Evolutionary conservation across 495 filamentous ascomycete genomes (phyloP), one percentile per base, ranked within the genome.

Genomic region (Antarctomyces pellizariae): DNA sequence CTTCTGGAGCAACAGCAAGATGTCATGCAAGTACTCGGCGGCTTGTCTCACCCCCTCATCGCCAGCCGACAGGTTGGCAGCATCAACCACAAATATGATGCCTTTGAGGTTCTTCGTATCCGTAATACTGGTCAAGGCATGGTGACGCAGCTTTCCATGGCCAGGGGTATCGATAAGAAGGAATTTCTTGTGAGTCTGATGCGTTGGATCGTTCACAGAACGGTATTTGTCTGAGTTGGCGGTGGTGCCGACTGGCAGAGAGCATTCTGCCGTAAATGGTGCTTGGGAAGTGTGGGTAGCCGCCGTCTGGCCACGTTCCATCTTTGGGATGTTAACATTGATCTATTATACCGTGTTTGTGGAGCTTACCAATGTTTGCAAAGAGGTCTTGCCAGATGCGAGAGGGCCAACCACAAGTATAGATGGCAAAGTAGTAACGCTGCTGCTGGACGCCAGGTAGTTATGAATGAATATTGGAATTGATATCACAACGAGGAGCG

Each of bases 11-110:
- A 70, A 34, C 3, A 93, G 54, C 7, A 97, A 59, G 2, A 83
- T 49, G 30, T 92, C 80, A 48, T 95, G 75, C 2, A 97, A 62
- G 39, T 86, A 95, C 29, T 70, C 67, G 1, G 74, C 72, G 3
- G 68, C 56, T 32, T 70, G 66, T 16, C 64, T 54, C 20, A 61
- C 53, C 6, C 36, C 43, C 15, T 71, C 64, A 17, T 57, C 47
- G 19, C 36, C 37, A 13, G 43, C 35, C 18, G 65, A 58, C 3
- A 90, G 47, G 5, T 66, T 60, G 0, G 82, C 75, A 7, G 86
- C 72, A 48, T 97, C 86, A 13, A 91, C 64, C 31, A 92, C 51
- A 49, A 80, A 95, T 17, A 95, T 52, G 21, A 97, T 52, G n/a
- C 75, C 80, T 20, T 67, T 65, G 13, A 83, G 49, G 30, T 59